phyloP scores from a whole-genome alignment of 202 grass and related monocot species.

The Carex arenaria region DNA sequence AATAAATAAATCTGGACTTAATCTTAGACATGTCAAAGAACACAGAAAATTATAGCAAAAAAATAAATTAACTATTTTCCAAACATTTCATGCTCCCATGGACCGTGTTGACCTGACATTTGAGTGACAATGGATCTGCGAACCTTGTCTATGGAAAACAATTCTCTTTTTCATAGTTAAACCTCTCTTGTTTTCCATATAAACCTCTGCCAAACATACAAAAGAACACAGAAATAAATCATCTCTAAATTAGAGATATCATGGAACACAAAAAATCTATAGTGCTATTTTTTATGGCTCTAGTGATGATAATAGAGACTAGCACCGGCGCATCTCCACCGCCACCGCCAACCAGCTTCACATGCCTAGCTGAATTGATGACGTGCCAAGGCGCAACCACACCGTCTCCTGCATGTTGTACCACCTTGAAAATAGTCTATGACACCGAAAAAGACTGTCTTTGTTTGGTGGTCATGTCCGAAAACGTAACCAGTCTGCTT shows the following conservation, averaged over 20 bases:
- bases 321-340: background rate
- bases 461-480: background rate
- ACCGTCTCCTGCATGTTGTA: background rate
- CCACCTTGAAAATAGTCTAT: background rate
- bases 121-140: background rate
- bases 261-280: constrained; percentile 3
- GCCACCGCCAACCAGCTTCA: background rate
- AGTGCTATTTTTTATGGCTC: background rate
- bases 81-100: background rate
- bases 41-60: background rate
- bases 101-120: background rate
- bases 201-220: background rate
- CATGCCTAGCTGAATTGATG: background rate
- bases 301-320: background rate
- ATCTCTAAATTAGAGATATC: background rate
- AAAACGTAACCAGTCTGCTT: background rate
- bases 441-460: background rate
- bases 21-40: background rate
- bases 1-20: background rate
- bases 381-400: background rate
- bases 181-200: constrained; percentile 9
- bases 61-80: background rate
- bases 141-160: background rate
- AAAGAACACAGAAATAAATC: background rate
- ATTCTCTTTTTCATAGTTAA: background rate